Evolutionary conservation across 2,329 filamentous ascomycete species (phyloP).

Genomic region (Colletotrichum eleusines): DNA sequence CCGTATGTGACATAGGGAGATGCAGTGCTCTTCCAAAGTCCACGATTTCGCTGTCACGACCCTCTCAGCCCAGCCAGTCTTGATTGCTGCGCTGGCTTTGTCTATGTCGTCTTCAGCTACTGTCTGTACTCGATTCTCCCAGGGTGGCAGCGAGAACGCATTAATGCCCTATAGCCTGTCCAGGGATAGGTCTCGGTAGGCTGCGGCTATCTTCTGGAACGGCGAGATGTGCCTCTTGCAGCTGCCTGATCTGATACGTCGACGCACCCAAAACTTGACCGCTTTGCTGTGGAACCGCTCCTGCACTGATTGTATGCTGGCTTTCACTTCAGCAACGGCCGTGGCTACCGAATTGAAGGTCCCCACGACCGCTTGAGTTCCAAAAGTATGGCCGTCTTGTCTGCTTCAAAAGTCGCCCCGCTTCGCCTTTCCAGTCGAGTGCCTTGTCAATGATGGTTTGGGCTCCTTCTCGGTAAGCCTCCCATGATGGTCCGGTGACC

Average conservation of each 20-base stretch:
- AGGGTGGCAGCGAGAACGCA: neutral
- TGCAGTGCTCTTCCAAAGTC: too few relatives aligned
- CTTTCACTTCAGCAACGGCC: slow-evolving; percentile 30
- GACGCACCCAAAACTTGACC: neutral
- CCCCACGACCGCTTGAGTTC: slow-evolving; percentile 17
- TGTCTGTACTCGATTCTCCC: neutral
- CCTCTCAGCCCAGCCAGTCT: too few relatives aligned
- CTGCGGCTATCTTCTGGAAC: slow-evolving; percentile 1
- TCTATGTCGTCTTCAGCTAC: too few relatives aligned
- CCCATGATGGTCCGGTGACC: neutral
- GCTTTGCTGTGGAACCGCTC: slow-evolving; percentile 3
- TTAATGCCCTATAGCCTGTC: slow-evolving; percentile 2
- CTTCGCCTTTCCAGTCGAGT: neutral
- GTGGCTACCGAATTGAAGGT: slow-evolving; percentile 26
- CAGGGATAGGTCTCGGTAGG: neutral
- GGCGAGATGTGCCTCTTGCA: neutral
- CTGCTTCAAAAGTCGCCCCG: too few relatives aligned
- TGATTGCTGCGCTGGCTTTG: too few relatives aligned
- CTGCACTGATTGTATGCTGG: slow-evolving; percentile 11
- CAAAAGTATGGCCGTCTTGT: too few relatives aligned
- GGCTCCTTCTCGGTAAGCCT: neutral
- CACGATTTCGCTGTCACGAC: too few relatives aligned
- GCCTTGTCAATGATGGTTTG: neutral
- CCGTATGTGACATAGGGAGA: too few relatives aligned
- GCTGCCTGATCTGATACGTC: neutral